phyloP scores from a whole-genome alignment of 2,329 filamentous ascomycete genomes.

The Botrytis pseudocinerea region DNA sequence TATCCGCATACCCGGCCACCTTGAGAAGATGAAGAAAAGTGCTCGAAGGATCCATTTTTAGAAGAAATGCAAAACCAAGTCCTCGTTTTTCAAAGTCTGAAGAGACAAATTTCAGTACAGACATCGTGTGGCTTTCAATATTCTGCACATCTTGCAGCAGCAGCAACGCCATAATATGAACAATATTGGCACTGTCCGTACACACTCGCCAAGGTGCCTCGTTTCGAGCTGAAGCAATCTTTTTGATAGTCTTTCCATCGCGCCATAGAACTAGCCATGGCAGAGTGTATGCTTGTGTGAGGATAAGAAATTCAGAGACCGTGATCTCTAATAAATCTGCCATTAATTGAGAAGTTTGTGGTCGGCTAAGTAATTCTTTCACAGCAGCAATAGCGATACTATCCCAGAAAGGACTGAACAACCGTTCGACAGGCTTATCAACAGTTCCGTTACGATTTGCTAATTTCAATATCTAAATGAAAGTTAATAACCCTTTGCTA shows the following conservation, averaged over 20 bases:
- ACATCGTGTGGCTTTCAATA: conserved; percentile 66
- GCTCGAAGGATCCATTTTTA: conserved; percentile 72
- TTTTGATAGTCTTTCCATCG: conserved; percentile 74
- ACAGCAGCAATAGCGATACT: conserved; percentile 79
- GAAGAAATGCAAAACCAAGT: conserved; percentile 59
- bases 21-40: conserved; percentile 83
- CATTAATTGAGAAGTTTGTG: conserved; percentile 78
- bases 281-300: conserved; percentile 78
- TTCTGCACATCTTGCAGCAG: conserved; percentile 58
- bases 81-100: conserved; percentile 64
- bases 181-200: conserved; percentile 57
- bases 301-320: conserved; percentile 69
- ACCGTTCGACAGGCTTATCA: conserved; percentile 60
- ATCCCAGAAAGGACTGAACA: conserved; percentile 88
- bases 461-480: conserved; percentile 64
- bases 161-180: conserved; percentile 59
- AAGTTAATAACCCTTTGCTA: background rate
- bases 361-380: conserved; percentile 75
- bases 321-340: conserved; percentile 79
- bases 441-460: conserved; percentile 65
- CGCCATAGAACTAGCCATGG: conserved; percentile 83
- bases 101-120: conserved; percentile 67
- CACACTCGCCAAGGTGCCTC: conserved; percentile 58
- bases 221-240: conserved; percentile 76
- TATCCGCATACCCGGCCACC: conserved; percentile 68